These are phyloP conservation scores for Phlegmacium glaucopus DNA, from an alignment of 768 basidiomycete genomes.

Conservation along the genomic window DNA sequence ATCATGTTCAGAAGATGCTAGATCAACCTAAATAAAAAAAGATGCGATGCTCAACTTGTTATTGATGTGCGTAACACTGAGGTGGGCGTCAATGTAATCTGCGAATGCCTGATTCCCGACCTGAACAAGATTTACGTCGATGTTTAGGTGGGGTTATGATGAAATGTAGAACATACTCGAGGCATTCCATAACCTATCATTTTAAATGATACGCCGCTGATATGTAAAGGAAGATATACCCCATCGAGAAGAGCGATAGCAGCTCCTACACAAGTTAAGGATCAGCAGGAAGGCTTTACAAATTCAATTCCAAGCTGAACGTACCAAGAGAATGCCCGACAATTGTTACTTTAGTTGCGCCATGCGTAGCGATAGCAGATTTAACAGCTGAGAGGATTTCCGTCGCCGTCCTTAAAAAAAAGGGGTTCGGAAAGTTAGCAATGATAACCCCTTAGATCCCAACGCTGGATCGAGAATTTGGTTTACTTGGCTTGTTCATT, in stretches of 20 bases:
- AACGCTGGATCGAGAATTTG: neutral
- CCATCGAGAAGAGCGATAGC: conserved; percentile 55
- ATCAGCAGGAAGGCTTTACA: neutral
- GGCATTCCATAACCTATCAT: conserved; percentile 41
- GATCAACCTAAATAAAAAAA: no score
- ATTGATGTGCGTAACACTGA: conserved; percentile 54
- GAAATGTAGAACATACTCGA: conserved; percentile 31
- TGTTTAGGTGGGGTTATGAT: conserved; percentile 21
- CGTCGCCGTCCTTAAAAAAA: conserved; percentile 34
- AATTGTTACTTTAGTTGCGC: conserved; percentile 35
- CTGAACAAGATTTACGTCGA: conserved; percentile 14
- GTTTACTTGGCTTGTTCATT: conserved; percentile 37
- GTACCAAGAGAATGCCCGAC: conserved; percentile 46
- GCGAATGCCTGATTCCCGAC: conserved; percentile 63
- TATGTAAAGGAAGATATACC: conserved; percentile 50
- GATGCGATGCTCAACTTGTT: conserved; percentile 39
- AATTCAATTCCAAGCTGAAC: neutral
- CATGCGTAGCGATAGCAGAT: conserved; percentile 29
- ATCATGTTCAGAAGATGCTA: no score
- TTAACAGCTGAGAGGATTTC: conserved; percentile 39
- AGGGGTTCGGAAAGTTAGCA: neutral
- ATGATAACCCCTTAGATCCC: neutral
- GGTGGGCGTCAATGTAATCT: conserved; percentile 51
- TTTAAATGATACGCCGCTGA: conserved; percentile 35
- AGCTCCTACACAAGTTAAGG: conserved; percentile 31